A percentile compares a stretch with the other conserved stretches of the same genome.
Evolutionary conservation across 2,329 filamentous ascomycete genomes (phyloP).

Genomic region (Ophiostoma tasmaniense): DNA sequence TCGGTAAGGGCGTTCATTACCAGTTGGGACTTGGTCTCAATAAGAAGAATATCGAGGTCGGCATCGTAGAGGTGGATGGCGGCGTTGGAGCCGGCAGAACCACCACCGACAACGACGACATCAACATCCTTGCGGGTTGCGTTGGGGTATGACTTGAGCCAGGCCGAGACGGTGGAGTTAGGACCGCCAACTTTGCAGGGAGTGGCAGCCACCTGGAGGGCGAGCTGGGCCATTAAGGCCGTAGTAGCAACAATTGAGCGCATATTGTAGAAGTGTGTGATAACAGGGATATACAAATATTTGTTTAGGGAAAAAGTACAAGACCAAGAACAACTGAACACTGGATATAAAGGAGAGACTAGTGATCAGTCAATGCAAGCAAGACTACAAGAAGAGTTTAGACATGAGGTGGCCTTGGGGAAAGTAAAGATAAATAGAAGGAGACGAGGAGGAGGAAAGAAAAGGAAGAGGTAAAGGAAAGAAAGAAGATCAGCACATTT

Average conservation of each 20-base stretch:
- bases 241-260: background rate
- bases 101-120: slow-evolving; percentile 31
- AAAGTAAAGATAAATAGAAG: background rate
- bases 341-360: slow-evolving; percentile 1
- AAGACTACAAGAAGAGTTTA: background rate
- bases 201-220: background rate
- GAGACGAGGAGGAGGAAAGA: background rate
- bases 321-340: background rate
- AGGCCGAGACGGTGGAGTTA: slow-evolving; percentile 6
- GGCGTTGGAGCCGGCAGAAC: slow-evolving; percentile 31
- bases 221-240: background rate
- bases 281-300: background rate
- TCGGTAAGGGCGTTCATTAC: slow-evolving; percentile 20
- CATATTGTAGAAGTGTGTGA: background rate
- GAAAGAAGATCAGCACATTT: background rate
- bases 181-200: background rate
- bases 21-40: slow-evolving; percentile 29
- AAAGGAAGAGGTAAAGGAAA: background rate
- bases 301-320: background rate
- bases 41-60: slow-evolving; percentile 28
- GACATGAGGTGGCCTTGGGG: background rate
- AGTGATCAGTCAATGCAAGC: background rate
- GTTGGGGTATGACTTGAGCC: slow-evolving; percentile 4
- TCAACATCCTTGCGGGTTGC: slow-evolving; percentile 21
- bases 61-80: slow-evolving; percentile 31